These are phyloP conservation scores for Luffa acutangula DNA, from an alignment of 306 rosid species.

Conservation along the genomic window DNA sequence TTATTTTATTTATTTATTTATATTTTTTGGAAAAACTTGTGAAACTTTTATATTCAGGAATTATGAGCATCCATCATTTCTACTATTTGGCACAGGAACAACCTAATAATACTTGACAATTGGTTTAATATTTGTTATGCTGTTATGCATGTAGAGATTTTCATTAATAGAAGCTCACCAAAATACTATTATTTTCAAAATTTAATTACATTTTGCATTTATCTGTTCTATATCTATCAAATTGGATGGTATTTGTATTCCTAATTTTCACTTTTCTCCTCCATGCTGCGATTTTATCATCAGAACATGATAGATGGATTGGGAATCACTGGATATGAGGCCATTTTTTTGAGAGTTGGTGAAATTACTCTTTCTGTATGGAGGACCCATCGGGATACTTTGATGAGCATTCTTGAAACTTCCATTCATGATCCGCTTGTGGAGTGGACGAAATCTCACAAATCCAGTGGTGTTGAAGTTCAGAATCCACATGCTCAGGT, in stretches of 20 bases:
- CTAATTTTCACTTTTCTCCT: slow-evolving; percentile 18
- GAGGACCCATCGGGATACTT: slow-evolving; percentile 90
- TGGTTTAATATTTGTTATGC: not conserved
- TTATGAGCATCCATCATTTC: not conserved
- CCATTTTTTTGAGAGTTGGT: slow-evolving; percentile 76
- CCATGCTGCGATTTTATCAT: slow-evolving; percentile 20
- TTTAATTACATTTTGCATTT: not conserved
- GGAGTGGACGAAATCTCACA: slow-evolving; percentile 95
- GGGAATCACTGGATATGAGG: slow-evolving; percentile 96
- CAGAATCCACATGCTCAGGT: slow-evolving; percentile 98
- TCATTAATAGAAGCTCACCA: not conserved
- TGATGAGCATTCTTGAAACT: slow-evolving; percentile 94
- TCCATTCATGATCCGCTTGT: slow-evolving; percentile 96
- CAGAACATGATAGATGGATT: slow-evolving; percentile 98
- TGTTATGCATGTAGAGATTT: not conserved
- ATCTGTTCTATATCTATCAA: not conserved
- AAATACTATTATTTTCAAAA: not conserved
- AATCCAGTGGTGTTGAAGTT: slow-evolving; percentile 89
- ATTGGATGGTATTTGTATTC: not conserved
- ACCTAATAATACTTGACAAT: not conserved
- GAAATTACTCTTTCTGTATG: slow-evolving; percentile 86
- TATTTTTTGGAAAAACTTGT: too few relatives aligned
- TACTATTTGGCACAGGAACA: not conserved
- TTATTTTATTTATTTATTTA: too few relatives aligned
- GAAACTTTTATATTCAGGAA: not conserved